phyloP scores from a whole-genome alignment of 768 basidiomycete species.

The Agrocybe pediades region DNA sequence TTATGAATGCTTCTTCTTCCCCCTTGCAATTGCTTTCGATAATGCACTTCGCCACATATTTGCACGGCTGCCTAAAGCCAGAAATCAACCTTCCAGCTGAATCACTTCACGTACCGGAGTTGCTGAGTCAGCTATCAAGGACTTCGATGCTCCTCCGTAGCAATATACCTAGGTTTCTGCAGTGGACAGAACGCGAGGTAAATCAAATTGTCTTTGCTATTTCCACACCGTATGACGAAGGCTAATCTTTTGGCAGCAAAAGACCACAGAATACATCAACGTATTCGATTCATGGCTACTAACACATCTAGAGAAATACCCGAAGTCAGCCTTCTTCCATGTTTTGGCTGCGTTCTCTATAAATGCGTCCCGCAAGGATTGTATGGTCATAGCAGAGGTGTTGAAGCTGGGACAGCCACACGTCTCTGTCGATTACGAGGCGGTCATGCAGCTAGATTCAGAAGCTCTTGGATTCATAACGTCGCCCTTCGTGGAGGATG shows the following conservation, averaged over 20 bases:
- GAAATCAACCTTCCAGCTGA: neutral
- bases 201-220: neutral
- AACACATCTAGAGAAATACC: neutral
- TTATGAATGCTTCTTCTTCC: neutral
- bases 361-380: neutral
- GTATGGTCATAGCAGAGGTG: neutral
- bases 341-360: neutral
- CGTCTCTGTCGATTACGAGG: neutral
- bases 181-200: neutral
- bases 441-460: neutral
- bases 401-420: neutral
- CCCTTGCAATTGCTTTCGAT: neutral
- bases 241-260: neutral
- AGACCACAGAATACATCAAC: neutral
- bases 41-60: neutral
- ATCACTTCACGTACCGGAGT: neutral
- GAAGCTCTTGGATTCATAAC: neutral
- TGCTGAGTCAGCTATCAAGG: neutral
- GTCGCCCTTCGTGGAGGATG: neutral
- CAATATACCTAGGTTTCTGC: neutral
- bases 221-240: too few species aligned
- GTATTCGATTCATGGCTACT: neutral
- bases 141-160: neutral
- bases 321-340: neutral
- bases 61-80: neutral